Conservation (phyloP, 164 flowering plant genomes). For the Euptelea pleiosperma region DNA sequence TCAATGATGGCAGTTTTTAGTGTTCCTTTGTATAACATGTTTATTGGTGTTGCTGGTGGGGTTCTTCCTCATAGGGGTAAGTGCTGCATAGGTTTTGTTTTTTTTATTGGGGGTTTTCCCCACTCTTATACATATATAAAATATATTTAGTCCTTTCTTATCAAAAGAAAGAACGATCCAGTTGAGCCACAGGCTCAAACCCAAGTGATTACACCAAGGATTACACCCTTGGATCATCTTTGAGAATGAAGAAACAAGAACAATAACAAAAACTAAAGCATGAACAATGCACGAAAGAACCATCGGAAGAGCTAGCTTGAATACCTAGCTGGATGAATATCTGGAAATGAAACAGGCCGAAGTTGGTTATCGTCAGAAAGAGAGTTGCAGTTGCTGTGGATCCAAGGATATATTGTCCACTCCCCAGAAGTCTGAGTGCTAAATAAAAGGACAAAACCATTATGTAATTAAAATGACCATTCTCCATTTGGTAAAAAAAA, state of each 20-base stretch:
- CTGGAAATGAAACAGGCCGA: constrained; percentile 83
- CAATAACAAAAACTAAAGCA: background rate
- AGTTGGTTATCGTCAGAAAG: constrained; percentile 88
- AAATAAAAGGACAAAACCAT: constrained; percentile 4
- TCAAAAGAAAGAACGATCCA: background rate
- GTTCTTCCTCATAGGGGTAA: too few species aligned
- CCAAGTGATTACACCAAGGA: background rate
- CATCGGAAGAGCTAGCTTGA: background rate
- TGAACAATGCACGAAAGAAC: background rate
- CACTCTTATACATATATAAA: too few species aligned
- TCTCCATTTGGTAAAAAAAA: background rate
- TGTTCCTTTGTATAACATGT: too few species aligned
- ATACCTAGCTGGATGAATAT: constrained; percentile 96
- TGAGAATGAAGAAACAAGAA: background rate
- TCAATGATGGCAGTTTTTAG: too few species aligned
- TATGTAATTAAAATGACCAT: constrained; percentile 1
- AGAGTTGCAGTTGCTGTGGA: constrained; percentile 96
- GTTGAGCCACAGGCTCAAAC: background rate
- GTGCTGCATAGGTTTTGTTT: too few species aligned
- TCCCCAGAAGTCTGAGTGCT: constrained; percentile 64
- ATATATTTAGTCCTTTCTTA: too few species aligned
- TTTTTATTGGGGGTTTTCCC: too few species aligned
- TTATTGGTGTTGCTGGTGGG: too few species aligned
- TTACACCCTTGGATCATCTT: background rate
- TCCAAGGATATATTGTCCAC: constrained; percentile 98